Base-by-base conservation (phyloP, 2,329 filamentous ascomycete species). In the Chrysoporthe deuterocubensis region DNA sequence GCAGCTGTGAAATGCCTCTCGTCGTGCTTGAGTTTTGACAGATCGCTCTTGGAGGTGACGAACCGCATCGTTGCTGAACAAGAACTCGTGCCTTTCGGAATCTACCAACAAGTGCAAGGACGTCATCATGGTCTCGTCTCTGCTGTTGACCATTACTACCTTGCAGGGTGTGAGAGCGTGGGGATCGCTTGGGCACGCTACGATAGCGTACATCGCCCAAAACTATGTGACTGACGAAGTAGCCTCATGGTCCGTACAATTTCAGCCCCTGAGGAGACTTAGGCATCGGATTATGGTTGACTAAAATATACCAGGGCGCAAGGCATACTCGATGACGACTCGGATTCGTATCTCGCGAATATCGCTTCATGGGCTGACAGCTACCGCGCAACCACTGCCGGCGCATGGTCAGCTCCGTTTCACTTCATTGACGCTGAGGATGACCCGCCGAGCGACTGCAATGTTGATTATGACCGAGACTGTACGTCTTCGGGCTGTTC, bases 341-440 rank as follows among this genome's bases (percentile, higher is more conserved):
- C 74, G 0, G 70, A 72, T n/a, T 72, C 75, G 2, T 78, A 78
- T 37, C 73, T 82, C 13, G 78, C 79, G n/a, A 74, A 73, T 6
- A 76, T 80, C 59, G 82, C 85, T 11, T 79, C 83, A 2, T 85
- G 83, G 83, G 82, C 83, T 3, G 85, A 87, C 74, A 78, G 76
- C 21, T 84, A 81, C 71, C 77, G 80, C 9, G 78, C 82, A 70
- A 85, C 83, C 2, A 74, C 75, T 1, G 81, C 78, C 1, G 84
- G 85, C 40, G 73, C 73, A 2, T 86, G 80, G 73, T 82, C 81
- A 0, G 79, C 79, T 6, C 77, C 79, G 0, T 81, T 80, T 70
- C 85, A 87, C 76, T 87, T 79, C 73, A 85, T 87, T 72, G 85
- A 87, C 73, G 84, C 85, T 50, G 78, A 84, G 68, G 84, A 87